phyloP scores from a whole-genome alignment of 345 rosid genomes.

The Gossypium herbaceum region DNA sequence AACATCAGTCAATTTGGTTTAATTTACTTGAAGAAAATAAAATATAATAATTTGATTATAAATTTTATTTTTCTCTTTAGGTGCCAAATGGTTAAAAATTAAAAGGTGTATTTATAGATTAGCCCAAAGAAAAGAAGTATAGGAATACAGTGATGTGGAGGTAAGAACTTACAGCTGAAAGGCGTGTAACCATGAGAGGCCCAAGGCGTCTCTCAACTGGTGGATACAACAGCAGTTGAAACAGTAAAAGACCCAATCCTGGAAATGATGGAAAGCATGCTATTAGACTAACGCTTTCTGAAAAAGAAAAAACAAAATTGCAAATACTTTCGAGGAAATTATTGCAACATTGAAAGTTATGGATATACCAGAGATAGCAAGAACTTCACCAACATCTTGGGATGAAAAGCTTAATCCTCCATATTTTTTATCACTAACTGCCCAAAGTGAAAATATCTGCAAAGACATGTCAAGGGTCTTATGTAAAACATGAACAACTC shows the following conservation, averaged over 20 bases:
- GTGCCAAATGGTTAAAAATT: not conserved
- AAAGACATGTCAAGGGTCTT: not conserved
- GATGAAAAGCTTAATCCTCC: constrained; percentile 66
- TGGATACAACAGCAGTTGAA: constrained; percentile 51
- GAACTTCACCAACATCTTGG: constrained; percentile 60
- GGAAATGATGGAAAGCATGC: not conserved
- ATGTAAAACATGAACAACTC: not conserved
- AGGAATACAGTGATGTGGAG: not conserved
- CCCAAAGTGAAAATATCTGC: constrained; percentile 61
- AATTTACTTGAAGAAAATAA: not conserved
- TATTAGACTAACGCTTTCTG: not conserved
- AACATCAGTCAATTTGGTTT: not conserved
- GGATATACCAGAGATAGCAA: constrained; percentile 51
- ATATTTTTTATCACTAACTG: constrained; percentile 51
- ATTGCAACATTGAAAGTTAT: not conserved
- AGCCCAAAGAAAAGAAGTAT: not conserved
- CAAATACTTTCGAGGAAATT: not conserved
- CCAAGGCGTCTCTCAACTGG: constrained; percentile 40
- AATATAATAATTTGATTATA: not conserved
- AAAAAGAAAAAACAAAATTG: not conserved
- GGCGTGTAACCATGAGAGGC: constrained; percentile 38
- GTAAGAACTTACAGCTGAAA: constrained; percentile 38
- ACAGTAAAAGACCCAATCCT: constrained; percentile 50
- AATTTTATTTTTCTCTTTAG: not conserved
- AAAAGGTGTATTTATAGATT: not conserved